Conservation (phyloP, 352 stramenopile genomes). For the Pythium plurisporium region DNA sequence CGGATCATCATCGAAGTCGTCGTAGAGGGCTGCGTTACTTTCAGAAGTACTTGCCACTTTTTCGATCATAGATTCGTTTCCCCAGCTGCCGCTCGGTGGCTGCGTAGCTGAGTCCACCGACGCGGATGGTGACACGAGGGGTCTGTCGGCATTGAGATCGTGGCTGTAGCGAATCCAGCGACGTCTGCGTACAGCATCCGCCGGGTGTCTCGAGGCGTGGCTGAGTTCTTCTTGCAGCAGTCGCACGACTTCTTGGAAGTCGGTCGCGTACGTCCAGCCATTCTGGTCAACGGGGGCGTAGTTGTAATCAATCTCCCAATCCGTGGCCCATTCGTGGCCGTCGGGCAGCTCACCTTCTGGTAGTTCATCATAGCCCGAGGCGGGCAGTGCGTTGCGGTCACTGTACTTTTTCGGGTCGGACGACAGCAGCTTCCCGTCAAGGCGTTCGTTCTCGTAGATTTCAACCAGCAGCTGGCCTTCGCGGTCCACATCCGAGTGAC, state of each 20-base stretch:
- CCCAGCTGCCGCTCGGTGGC: constrained; percentile 51
- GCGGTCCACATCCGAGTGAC: constrained; percentile 52
- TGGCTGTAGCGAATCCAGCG: constrained; percentile 71
- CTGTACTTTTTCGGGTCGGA: constrained; percentile 74
- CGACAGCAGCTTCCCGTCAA: constrained; percentile 66
- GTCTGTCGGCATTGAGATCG: constrained; percentile 28
- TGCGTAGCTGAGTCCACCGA: constrained; percentile 37
- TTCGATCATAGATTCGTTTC: constrained; percentile 29
- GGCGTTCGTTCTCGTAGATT: constrained; percentile 84
- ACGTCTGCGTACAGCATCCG: constrained; percentile 66
- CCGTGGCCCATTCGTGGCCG: constrained; percentile 72
- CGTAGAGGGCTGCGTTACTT: constrained; percentile 22
- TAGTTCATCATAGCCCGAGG: constrained; percentile 56
- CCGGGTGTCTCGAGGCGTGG: constrained; percentile 78
- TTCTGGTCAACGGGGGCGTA: constrained; percentile 79
- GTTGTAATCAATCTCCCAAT: constrained; percentile 81
- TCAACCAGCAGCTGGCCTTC: constrained; percentile 71
- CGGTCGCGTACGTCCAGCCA: constrained; percentile 79
- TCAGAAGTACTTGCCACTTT: constrained; percentile 26
- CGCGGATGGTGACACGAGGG: constrained; percentile 46
- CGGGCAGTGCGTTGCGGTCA: constrained; percentile 49
- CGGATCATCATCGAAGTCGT: constrained; percentile 63
- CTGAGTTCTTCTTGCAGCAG: constrained; percentile 76
- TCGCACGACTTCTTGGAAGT: constrained; percentile 76
- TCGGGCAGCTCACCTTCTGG: constrained; percentile 61